Base-by-base conservation (phyloP, 2,329 filamentous ascomycete species). In the Cercospora berteroae region DNA sequence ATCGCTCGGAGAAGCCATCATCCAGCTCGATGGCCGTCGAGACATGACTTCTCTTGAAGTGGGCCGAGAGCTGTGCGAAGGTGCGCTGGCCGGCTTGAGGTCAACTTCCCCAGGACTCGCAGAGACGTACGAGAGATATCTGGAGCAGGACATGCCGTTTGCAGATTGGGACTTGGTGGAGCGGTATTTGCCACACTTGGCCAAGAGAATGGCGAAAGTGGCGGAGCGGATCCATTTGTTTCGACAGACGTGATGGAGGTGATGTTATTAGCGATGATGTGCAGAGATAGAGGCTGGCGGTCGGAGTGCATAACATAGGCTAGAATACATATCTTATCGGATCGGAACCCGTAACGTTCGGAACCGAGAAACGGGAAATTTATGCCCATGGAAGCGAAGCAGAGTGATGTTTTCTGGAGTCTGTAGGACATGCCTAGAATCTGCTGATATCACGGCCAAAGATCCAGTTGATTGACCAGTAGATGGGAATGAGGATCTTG, bases 401-500 rank as follows among this genome's bases (percentile, higher is more conserved):
- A 39, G 6, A 39, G 36, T 39, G 36, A 5, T n/a, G 13, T 1
- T 39, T 48, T 20, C n/a, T 5, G 8, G n/a, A 12, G 8, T 48
- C 18, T 18, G 42, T 48, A 48, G 42, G 20, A 20, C 1, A 18
- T 12, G 10, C 13, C 50, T 57, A 73, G 31, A 73, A 73, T 36
- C 71, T 65, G 27, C 64, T 68, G 25, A 73, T 71, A 18, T 73
- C 71, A 10, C 71, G 48, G 4, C 71, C 71, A 60, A 73, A 73
- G 7, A 73, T 18, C 66, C 68, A 73, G 56, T 73, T 73, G 16
- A 73, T 70, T 5, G 63, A 65, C 71, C 71, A 73, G 63, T 73
- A 73, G 7, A 73, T 71, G 1, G 71, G 71, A 61, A 94, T 91
- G 75, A 92, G 79, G 9, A 93, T 80, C 80, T 89, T 91, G 72